phyloP scores from a whole-genome alignment of 2,329 filamentous ascomycete species.

The Aspergillus sp. region DNA sequence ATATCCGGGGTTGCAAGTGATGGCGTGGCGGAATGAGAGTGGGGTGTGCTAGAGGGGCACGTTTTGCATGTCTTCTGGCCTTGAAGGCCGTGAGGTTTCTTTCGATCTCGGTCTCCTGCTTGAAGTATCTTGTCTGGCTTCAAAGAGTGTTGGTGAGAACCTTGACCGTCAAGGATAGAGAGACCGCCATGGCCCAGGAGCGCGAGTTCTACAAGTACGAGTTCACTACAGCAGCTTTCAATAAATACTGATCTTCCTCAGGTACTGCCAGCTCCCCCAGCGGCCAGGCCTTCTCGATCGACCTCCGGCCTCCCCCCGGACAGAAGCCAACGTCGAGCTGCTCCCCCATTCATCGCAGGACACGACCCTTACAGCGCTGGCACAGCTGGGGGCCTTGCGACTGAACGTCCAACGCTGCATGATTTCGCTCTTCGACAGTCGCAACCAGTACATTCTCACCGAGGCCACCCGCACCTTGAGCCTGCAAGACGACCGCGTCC shows the following conservation, averaged over 20 bases:
- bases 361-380: conserved; percentile 48
- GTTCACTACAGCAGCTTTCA: background rate
- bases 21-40: background rate
- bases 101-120: background rate
- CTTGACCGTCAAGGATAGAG: background rate
- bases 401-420: conserved; percentile 46
- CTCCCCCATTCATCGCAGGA: conserved; percentile 30
- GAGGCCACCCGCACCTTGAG: conserved; percentile 50
- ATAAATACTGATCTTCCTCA: background rate
- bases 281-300: conserved; percentile 6
- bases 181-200: conserved; percentile 7
- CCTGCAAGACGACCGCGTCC: conserved; percentile 7
- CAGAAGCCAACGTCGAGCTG: background rate
- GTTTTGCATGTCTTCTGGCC: background rate
- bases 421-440: conserved; percentile 54
- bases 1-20: background rate
- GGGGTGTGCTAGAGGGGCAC: background rate
- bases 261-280: conserved; percentile 8
- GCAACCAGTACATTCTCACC: conserved; percentile 52
- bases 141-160: background rate
- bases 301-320: background rate
- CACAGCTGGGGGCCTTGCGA: conserved; percentile 50
- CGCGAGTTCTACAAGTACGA: conserved; percentile 13
- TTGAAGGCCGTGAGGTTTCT: background rate
- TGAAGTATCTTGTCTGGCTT: background rate